A percentile compares a stretch with the other conserved stretches of the same genome.
Evolutionary conservation across 169 alveolate species (phyloP).

Genomic region (Eimeria necatrix): DNA sequence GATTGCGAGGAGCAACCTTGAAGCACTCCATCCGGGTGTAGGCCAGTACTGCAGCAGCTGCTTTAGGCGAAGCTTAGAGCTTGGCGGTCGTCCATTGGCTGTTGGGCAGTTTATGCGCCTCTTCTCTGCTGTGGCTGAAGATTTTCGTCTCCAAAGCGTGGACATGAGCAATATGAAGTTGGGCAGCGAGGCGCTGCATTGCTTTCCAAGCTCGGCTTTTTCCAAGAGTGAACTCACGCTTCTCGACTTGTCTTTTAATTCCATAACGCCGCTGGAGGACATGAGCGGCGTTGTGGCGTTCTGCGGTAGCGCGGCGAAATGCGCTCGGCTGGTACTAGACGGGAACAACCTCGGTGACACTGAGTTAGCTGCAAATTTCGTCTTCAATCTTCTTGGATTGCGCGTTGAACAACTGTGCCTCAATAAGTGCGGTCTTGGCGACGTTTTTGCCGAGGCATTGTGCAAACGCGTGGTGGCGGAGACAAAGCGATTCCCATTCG

Average conservation of each 20-base stretch:
- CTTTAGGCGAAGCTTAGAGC: slow-evolving; percentile 43
- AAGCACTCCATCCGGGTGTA: slow-evolving; percentile 67
- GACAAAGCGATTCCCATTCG: slow-evolving; percentile 30
- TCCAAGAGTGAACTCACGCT: slow-evolving; percentile 24
- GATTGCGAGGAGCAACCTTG: slow-evolving; percentile 27
- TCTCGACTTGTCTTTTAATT: slow-evolving; percentile 51
- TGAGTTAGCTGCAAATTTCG: slow-evolving; percentile 40
- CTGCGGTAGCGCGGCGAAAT: slow-evolving; percentile 61
- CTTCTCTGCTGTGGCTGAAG: slow-evolving; percentile 3
- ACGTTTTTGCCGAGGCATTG: slow-evolving; percentile 51
- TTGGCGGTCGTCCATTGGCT: slow-evolving; percentile 48
- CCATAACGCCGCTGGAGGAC: background rate
- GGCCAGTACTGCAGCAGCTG: slow-evolving; percentile 76
- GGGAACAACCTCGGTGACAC: slow-evolving; percentile 64
- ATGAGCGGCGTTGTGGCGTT: slow-evolving; percentile 7
- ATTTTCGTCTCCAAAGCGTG: slow-evolving; percentile 48
- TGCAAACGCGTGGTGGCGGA: background rate
- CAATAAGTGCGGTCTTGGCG: slow-evolving; percentile 65
- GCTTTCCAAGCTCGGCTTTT: slow-evolving; percentile 23
- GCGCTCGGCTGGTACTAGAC: slow-evolving; percentile 48
- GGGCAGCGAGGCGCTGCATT: slow-evolving; percentile 29
- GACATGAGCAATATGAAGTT: slow-evolving; percentile 70
- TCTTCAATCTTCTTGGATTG: slow-evolving; percentile 41
- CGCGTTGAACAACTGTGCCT: slow-evolving; percentile 34
- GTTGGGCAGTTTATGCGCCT: slow-evolving; percentile 45